Evolutionary conservation across 768 basidiomycete species (phyloP).

Genomic region (Leccinum boreale): DNA sequence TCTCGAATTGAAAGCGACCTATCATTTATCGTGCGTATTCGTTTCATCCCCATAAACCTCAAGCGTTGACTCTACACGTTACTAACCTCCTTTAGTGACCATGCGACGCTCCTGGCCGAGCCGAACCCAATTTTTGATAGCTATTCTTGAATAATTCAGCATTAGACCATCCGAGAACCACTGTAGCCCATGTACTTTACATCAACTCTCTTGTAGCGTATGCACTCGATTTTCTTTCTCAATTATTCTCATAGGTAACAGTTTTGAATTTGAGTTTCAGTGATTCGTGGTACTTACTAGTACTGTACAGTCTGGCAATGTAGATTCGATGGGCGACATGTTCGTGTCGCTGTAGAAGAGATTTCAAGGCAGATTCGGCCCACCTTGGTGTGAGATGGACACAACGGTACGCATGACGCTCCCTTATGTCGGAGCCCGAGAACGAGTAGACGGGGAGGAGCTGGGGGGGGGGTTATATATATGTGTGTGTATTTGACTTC

Average conservation of each 20-base stretch:
- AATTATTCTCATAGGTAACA: background rate
- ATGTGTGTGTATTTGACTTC: no score
- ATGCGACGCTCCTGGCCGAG: background rate
- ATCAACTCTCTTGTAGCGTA: background rate
- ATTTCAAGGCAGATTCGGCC: background rate
- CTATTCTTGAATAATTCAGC: background rate
- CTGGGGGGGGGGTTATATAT: no score
- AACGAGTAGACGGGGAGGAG: background rate
- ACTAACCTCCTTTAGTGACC: background rate
- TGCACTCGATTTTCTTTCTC: background rate
- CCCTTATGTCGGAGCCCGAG: background rate
- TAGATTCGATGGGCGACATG: background rate
- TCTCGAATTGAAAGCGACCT: conserved; percentile 18
- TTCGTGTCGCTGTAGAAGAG: background rate
- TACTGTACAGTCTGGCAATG: no score
- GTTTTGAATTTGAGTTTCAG: background rate
- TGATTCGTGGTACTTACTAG: no score
- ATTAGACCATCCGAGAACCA: background rate
- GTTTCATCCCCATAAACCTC: background rate
- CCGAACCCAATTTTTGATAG: background rate
- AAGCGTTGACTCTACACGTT: background rate
- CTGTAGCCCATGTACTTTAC: background rate
- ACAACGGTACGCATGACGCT: no score
- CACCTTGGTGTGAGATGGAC: no score
- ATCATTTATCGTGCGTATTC: conserved; percentile 3